Conservation (phyloP, 2,329 filamentous ascomycete species). For the Neofusicoccum sp. region DNA sequence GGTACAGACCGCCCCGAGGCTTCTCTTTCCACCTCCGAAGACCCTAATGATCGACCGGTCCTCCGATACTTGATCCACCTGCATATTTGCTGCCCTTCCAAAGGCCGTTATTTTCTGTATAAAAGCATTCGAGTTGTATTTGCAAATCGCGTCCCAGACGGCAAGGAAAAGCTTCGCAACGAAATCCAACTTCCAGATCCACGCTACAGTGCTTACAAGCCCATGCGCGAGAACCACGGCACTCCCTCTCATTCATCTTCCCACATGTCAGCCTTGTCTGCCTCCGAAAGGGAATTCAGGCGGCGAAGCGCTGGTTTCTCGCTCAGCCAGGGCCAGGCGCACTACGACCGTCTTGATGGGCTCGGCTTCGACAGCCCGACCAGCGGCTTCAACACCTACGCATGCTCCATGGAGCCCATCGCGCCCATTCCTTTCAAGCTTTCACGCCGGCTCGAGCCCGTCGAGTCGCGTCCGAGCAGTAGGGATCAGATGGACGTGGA, state of each 20-base stretch:
- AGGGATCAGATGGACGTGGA: constrained; percentile 23
- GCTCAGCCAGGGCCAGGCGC: constrained; percentile 32
- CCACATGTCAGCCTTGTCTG: constrained; percentile 18
- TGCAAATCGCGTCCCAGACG: constrained; percentile 91
- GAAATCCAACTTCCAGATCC: constrained; percentile 89
- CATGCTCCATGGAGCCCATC: constrained; percentile 18
- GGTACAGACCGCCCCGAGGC: constrained; percentile 57
- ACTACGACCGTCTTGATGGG: constrained; percentile 25
- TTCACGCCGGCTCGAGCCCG: constrained; percentile 21
- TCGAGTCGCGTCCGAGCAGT: constrained; percentile 30
- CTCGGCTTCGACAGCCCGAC: neutral
- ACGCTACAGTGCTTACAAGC: constrained; percentile 80
- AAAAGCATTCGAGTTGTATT: constrained; percentile 93
- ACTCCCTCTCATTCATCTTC: constrained; percentile 25
- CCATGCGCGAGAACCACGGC: constrained; percentile 45
- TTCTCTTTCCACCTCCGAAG: constrained; percentile 48
- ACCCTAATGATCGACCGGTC: constrained; percentile 64
- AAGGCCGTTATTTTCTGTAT: constrained; percentile 84
- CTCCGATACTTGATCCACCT: constrained; percentile 88
- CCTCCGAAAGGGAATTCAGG: constrained; percentile 27
- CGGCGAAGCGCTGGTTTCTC: constrained; percentile 35
- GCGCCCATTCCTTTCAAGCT: constrained; percentile 27
- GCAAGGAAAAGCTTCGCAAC: constrained; percentile 86
- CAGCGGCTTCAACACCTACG: neutral
- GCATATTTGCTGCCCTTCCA: constrained; percentile 84